Evolutionary conservation across 306 rosid species (phyloP), one percentile per base, ranked within the genome.

Genomic region (Vigna reflexopilosa): DNA sequence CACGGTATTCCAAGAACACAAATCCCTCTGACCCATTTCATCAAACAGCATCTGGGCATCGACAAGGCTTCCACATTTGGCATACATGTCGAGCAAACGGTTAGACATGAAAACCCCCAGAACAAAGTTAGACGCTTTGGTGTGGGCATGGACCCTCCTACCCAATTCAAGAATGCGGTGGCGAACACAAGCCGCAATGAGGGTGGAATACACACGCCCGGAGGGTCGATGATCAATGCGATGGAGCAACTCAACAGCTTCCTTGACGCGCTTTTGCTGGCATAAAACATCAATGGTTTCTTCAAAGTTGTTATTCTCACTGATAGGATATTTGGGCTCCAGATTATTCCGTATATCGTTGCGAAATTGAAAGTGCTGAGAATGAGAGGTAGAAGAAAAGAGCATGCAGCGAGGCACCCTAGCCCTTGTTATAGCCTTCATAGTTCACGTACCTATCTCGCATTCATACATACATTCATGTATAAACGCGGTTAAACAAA

Each of bases 221-320:
- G 70, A 64, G 28, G 70, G 70, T 8, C 30, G 48, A 38, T 38
- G 48, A 17, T 64, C 28, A 17, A n/a, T 38, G 28, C 70, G 50
- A 64, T 64, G 70, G 70, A 64, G 70, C 70, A 64, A 64, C 9
- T 38, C 50, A n/a, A 64, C 30, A 7, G 70, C 70, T n/a, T 64
- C 70, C 9, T 36, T n/a, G 49, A 64, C 36, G 49, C 70, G 70
- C 49, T 64, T 64, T 38, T 64, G 70, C 16, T 38, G 70, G 40
- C 70, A 64, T n/a, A 64, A 38, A 64, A 38, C 28, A 38, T 38
- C 16, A 38, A 64, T 17, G 70, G 70, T 8, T 64, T 64, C 70
- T 38, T 64, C 70, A 36, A 64, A 64, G 0, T 63, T 63, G 48
- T 36, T 36, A 63, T 36, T 40, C 12, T 15, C 67, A 19, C 12